phyloP scores from a whole-genome alignment of 1,139 yeast genomes.

The Saccharomyces hybrid region DNA sequence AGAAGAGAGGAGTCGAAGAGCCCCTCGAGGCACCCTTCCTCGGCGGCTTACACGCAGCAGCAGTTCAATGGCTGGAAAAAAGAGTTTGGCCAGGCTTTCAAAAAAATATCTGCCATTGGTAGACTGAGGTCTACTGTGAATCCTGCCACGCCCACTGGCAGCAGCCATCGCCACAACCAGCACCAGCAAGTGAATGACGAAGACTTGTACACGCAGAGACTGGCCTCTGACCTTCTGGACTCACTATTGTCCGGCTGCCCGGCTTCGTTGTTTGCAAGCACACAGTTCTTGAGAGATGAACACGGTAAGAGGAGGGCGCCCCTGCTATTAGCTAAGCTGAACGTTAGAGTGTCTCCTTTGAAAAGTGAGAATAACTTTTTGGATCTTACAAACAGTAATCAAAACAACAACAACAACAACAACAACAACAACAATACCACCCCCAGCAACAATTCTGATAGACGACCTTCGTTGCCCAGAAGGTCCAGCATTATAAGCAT shows the following conservation, averaged over 20 bases:
- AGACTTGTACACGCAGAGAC: conserved; percentile 30
- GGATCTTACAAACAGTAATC: conserved; percentile 7
- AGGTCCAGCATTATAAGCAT: conserved; percentile 1
- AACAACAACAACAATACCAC: too few species aligned
- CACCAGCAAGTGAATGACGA: conserved; percentile 11
- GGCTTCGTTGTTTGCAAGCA: conserved; percentile 67
- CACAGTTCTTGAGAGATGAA: conserved; percentile 71
- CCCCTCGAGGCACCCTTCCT: conserved; percentile 9
- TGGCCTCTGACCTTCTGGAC: conserved; percentile 59
- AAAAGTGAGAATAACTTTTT: conserved; percentile 17
- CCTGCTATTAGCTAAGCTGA: conserved; percentile 62
- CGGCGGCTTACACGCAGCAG: conserved; percentile 2
- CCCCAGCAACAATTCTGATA: background rate
- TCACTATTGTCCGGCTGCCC: conserved; percentile 71
- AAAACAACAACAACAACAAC: background rate
- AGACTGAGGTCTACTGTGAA: conserved; percentile 13
- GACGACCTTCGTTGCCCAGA: background rate
- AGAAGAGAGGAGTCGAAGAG: conserved; percentile 2
- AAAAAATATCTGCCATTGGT: conserved; percentile 23
- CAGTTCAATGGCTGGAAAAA: conserved; percentile 25
- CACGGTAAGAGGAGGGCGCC: conserved; percentile 77
- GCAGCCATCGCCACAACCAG: conserved; percentile 2
- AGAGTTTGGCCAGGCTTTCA: conserved; percentile 27
- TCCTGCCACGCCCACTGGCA: conserved; percentile 2
- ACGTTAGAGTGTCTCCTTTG: conserved; percentile 49